Base-by-base conservation (phyloP, 805 yeast genomes). In the Suhomyces prunicola region DNA sequence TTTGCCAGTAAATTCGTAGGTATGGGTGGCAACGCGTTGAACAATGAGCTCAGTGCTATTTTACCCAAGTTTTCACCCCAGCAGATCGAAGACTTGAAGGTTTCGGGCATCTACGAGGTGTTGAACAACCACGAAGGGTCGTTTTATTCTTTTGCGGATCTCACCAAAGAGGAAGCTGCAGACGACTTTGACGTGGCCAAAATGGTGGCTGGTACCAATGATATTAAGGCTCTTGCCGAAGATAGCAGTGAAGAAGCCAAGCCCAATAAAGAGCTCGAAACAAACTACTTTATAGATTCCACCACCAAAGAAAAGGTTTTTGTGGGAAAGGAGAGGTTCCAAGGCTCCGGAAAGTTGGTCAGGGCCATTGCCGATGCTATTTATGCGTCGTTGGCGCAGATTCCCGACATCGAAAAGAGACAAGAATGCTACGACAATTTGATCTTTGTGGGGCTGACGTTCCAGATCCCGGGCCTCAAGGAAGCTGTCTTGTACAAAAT, bases 271-370 rank as follows among this genome's bases (percentile, higher is more conserved):
- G 93, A 90, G 63, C 67, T 86, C 54, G 93, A 88, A 60, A 78
- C 73, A n/a, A 92, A 91, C 67, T 66, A 77, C 6, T 93, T 92
- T 64, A 65, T 74, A 29, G 96, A 88, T 68, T 68, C 78, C 8
- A 62, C 62, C n/a, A 61, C 73, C 3, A 87, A 89, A 4, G 73
- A 79, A 47, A 72, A 72, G 51, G 65, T 88, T n/a, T 73, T 74
- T 6, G 83, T 93, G n/a, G 98, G 98, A 2, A 88, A 85, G 55
- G 96, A 91, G 72, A 78, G 98, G 61, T 93, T 93, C 69, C 86
- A 82, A 65, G 98, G 97, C 1, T 74, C 87, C 36, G 83, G 80
- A 46, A 76, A 71, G 22, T 76, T 93, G 50, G 77, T 93, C 33
- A 74, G 70, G 4, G 63, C 65, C 22, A 76, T 93, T 19, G 78